Base-by-base conservation (phyloP, 2,329 filamentous ascomycete species). In the Hypoxylon sp. region DNA sequence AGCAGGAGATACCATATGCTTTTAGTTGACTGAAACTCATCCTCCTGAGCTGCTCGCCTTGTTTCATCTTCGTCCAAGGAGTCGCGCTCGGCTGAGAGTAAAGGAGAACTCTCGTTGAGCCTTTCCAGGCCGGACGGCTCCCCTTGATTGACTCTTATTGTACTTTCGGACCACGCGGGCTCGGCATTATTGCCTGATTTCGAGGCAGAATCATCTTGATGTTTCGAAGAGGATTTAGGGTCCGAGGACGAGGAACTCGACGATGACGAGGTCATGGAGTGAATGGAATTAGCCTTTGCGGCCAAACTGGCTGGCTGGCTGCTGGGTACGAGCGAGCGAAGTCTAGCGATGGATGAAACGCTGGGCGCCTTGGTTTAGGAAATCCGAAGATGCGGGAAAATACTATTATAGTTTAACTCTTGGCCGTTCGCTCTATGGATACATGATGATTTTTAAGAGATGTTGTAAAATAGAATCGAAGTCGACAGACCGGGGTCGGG, bases 1-100 rank as follows among this genome's bases (percentile, higher is more conserved):
- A 96, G 76, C 61, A 95, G 82, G 63, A 97, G 78, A 71, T 96
- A 96, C 85, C 87, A 91, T 34, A 86, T 76, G 70, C 89, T 92
- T 78, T 92, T 96, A 16, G 88, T 87, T 53, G 82, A 78, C 64
- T 91, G 80, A 44, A 72, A 76, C 11, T 73, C 71, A 55, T 79
- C 74, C 4, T 75, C 68, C 13, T 71, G 70, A n/a, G n/a, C n/a
- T 34, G 75, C 69, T 63, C 48, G 49, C 11, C 76, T 55, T 71
- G 56, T 48, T 16, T 60, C 59, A 35, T 60, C 55, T 21, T 67
- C 64, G 29, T 68, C 63, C 32, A 75, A 64, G 31, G 61, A 69
- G 57, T 72, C 69, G 5, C 65, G 67, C 17, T 74, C 73, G 26
- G 61, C 65, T 2, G 77, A 78, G 12, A 82, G 67, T 21, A 82